A percentile compares a stretch with the other conserved stretches of the same genome.
Evolutionary conservation across 805 yeast genomes (phyloP).

Genomic region (Ogataea saltuana): DNA sequence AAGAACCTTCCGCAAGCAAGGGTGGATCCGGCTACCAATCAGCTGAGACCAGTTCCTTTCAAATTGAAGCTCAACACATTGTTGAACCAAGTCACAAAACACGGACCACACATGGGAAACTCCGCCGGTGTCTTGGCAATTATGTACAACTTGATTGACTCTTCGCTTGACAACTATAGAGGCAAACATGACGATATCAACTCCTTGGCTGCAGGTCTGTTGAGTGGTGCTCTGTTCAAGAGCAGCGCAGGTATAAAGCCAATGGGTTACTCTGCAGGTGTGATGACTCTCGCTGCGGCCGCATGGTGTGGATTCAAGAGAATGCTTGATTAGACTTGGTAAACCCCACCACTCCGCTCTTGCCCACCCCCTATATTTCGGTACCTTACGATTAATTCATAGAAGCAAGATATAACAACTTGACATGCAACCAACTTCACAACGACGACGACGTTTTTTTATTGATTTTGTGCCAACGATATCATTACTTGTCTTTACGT

Average conservation of each 20-base stretch:
- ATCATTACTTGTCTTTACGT: not conserved
- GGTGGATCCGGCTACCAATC: constrained; percentile 59
- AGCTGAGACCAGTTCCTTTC: constrained; percentile 61
- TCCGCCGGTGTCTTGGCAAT: constrained; percentile 92
- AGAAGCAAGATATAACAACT: constrained; percentile 12
- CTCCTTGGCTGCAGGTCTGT: constrained; percentile 84
- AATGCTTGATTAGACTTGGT: constrained; percentile 14
- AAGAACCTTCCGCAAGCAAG: constrained; percentile 62
- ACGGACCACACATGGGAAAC: constrained; percentile 96
- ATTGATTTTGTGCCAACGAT: constrained; percentile 10
- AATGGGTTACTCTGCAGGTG: constrained; percentile 80
- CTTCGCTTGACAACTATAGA: constrained; percentile 74
- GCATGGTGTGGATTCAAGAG: constrained; percentile 86
- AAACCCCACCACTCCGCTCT: too few relatives aligned
- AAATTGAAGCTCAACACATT: constrained; percentile 86
- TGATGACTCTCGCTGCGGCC: constrained; percentile 89
- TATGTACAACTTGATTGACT: constrained; percentile 81
- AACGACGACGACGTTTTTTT: constrained; percentile 8
- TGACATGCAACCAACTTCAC: constrained; percentile 7
- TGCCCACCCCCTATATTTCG: not conserved
- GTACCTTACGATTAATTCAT: constrained; percentile 10
- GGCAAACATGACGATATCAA: constrained; percentile 87
- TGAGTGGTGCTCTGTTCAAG: constrained; percentile 90
- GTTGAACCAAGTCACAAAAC: constrained; percentile 86
- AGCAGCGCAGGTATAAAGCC: constrained; percentile 83